Evolutionary conservation across 2,329 filamentous ascomycete genomes (phyloP).

Genomic region (Eutypa lata): DNA sequence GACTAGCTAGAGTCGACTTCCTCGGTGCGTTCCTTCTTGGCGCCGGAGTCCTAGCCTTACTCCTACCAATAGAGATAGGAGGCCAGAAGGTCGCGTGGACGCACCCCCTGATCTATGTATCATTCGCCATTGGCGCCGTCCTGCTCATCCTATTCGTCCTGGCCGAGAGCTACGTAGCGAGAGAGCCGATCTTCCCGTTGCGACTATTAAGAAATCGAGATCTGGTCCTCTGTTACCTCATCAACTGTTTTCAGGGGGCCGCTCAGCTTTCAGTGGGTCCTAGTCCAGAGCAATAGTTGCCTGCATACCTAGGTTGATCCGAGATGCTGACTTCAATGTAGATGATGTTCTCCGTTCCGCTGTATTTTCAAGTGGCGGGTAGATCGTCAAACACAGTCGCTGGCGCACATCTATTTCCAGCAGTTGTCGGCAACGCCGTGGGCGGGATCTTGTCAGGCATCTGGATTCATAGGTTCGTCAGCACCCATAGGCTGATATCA

Average conservation of each 20-base stretch:
- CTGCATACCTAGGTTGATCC: too few species aligned
- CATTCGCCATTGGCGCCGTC: constrained; percentile 27
- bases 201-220: constrained; percentile 49
- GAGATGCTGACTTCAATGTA: too few species aligned
- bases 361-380: constrained; percentile 67
- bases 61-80: constrained; percentile 38
- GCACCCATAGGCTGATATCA: too few species aligned
- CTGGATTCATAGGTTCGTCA: constrained; percentile 46
- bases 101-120: constrained; percentile 29
- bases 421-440: constrained; percentile 63
- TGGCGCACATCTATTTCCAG: constrained; percentile 61
- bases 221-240: constrained; percentile 50
- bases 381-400: constrained; percentile 56
- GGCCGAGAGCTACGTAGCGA: constrained; percentile 39
- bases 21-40: constrained; percentile 47
- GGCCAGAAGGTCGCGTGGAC: constrained; percentile 37
- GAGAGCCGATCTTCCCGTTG: constrained; percentile 59
- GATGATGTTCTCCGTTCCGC: constrained; percentile 63
- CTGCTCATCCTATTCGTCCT: constrained; percentile 31
- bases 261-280: constrained; percentile 54
- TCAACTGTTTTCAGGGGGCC: constrained; percentile 49
- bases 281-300: too few species aligned
- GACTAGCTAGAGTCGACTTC: constrained; percentile 56
- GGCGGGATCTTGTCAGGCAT: constrained; percentile 60
- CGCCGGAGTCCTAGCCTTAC: constrained; percentile 31